phyloP scores from a whole-genome alignment of 108 stramenopile genomes.

The Fragilaria crotonensis region DNA sequence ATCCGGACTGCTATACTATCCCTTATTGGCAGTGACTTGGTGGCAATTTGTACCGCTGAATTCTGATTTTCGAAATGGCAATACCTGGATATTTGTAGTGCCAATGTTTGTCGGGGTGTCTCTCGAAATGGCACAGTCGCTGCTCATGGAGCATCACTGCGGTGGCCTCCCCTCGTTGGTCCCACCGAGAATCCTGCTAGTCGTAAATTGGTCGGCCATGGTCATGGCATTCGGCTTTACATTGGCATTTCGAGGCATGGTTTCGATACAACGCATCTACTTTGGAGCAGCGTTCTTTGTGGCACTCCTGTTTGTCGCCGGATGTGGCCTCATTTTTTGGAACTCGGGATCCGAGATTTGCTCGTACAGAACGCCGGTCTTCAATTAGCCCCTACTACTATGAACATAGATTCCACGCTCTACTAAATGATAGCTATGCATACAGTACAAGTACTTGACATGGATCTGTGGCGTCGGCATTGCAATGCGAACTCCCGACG shows the following conservation, averaged over 20 bases:
- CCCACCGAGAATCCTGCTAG: too few species aligned
- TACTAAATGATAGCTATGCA: too few species aligned
- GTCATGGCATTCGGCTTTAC: constrained; percentile 27
- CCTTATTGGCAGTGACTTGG: not conserved
- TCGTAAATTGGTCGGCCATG: constrained; percentile 6
- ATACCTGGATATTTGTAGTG: constrained; percentile 25
- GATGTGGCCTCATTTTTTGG: not conserved
- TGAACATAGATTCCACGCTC: too few species aligned
- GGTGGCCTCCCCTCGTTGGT: constrained; percentile 6
- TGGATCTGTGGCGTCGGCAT: too few species aligned
- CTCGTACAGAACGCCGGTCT: too few species aligned
- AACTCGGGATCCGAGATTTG: not conserved
- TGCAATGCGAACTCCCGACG: too few species aligned
- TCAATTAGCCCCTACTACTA: too few species aligned
- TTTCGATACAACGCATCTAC: constrained; percentile 16
- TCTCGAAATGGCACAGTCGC: constrained; percentile 2
- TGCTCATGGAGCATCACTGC: constrained; percentile 16
- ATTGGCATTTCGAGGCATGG: constrained; percentile 22
- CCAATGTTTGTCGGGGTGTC: constrained; percentile 23
- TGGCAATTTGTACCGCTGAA: constrained; percentile 12
- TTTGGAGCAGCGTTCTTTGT: constrained; percentile 16
- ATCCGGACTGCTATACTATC: too few species aligned
- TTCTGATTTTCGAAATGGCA: constrained; percentile 19
- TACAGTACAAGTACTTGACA: too few species aligned
- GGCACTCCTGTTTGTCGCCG: not conserved